These are phyloP conservation scores for Arthrobotrys iridis DNA, from an alignment of 2,329 filamentous ascomycete species.

Conservation along the genomic window DNA sequence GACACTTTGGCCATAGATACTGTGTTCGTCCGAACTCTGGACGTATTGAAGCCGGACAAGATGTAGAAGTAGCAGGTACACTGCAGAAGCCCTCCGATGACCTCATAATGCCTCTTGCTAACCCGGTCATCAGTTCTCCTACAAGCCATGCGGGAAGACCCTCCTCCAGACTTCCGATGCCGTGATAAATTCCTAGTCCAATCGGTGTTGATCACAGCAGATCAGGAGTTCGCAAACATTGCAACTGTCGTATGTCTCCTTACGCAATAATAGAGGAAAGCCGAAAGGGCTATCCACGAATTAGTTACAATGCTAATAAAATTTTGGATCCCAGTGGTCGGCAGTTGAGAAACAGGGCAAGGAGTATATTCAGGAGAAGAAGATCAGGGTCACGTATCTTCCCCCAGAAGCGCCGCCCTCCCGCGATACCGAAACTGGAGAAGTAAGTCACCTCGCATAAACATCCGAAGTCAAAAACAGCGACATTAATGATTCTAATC, in stretches of 20 bases:
- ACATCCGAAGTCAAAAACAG: not conserved
- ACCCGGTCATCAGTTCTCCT: constrained; percentile 72
- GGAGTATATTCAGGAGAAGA: constrained; percentile 84
- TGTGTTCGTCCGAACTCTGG: constrained; percentile 97
- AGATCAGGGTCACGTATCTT: constrained; percentile 91
- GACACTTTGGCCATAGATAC: constrained; percentile 71
- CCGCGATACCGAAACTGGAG: constrained; percentile 55
- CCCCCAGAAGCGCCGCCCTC: constrained; percentile 65
- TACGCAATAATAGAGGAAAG: constrained; percentile 25
- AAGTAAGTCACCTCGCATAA: constrained; percentile 23
- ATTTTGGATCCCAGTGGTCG: constrained; percentile 70
- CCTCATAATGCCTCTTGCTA: not conserved
- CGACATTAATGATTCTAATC: constrained; percentile 13
- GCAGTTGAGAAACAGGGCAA: constrained; percentile 79
- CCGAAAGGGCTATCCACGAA: not conserved
- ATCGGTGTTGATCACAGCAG: constrained; percentile 81
- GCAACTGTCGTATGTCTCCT: constrained; percentile 74
- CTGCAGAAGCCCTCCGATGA: constrained; percentile 56
- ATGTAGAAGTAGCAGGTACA: constrained; percentile 90
- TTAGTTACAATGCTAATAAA: constrained; percentile 18
- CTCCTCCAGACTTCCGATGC: constrained; percentile 84
- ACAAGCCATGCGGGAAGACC: constrained; percentile 97
- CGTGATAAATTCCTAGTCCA: constrained; percentile 98
- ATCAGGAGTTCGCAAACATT: constrained; percentile 84
- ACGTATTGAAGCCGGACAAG: constrained; percentile 86